Base-by-base conservation (phyloP, 2,329 filamentous ascomycete species). In the Aspergillus eucalypticola region DNA sequence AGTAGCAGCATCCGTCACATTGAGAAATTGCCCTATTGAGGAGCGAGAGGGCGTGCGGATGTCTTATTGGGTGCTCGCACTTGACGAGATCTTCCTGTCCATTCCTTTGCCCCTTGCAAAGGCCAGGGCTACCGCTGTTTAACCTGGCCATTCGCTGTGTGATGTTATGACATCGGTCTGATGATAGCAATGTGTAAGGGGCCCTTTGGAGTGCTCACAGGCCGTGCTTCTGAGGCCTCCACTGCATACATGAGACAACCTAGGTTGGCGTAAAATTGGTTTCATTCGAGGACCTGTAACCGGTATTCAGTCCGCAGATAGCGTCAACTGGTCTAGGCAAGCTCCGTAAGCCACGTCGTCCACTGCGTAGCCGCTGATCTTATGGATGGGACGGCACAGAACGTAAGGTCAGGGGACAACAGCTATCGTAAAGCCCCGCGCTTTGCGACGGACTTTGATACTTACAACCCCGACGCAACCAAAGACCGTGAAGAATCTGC, bases 301-400 rank as follows among this genome's bases (percentile, higher is more conserved):
- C 10, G 35, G 32, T 7, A 25, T 41, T 41, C 35, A 25, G 5
- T 42, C 35, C n/a, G 17, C 21, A 41, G 52, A 11, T 19, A 54
- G 52, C 21, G 46, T 29, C 15, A 50, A 50, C 17, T 29, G 27
- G 54, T 23, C 48, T 56, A 44, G 35, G 44, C 38, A 13, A 35
- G 32, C 32, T 35, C 32, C 32, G 27, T 48, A 59, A 57, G 59
- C 61, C 63, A 65, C 59, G 56, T 63, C 63, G 61, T 50, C 38
- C 39, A 61, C 52, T 55, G 38, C 50, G 51, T 46, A 58, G 19
- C 35, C 39, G 54, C 41, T n/a, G 42, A 10, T 56, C 41, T 54
- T 60, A 39, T 59, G 25, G 39, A 38, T 32, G 59, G 54, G 39
- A 59, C 38, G 50, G 46, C 49, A 39, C 56, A 60, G 38, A 52